Evolutionary conservation across 108 stramenopile species (phyloP), one percentile per base, ranked within the genome.

Genomic region (Fragilaria crotonensis): DNA sequence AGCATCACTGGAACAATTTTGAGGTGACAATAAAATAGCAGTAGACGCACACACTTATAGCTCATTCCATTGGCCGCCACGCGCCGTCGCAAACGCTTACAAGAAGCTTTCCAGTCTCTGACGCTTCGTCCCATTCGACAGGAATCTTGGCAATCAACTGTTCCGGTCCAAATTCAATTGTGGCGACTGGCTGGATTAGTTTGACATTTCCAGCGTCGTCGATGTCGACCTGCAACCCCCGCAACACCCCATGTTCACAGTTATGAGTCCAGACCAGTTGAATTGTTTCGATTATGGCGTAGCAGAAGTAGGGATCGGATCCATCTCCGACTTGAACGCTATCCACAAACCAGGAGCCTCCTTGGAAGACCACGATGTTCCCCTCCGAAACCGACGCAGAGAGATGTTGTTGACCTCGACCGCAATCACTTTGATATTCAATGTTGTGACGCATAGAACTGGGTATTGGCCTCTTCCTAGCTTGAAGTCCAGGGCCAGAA

Each of bases 241-340:
- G 66, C 19, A 87, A 46, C n/a, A 84, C 71, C 5, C 86, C 86
- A 61, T 87, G 86, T 54, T 87, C 86, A 61, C 86, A 87, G 60
- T 87, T 79, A 65, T 87, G 86, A 4, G 86, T 87, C 86, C 86
- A 87, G 9, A 87, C 86, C 0, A 87, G 28, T 62, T 87, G 86
- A 7, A 84, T 62, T 2, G 70, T 67, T 30, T 81, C 82, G 0
- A 87, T 66, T 5, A 49, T 28, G 44, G 57, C 54, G 63, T 68
- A 80, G 25, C 53, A 30, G 25, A 68, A 65, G 20, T 11, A 23
- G n/a, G 59, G 21, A n/a, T 46, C 51, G 4, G 32, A 30, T 23
- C 78, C 73, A 57, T 67, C 51, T 29, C 85, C 84, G 20, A 87
- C 86, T 54, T 55, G 49, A 9, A 77, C 76, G 0, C 86, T 82